phyloP scores from a whole-genome alignment of 2,329 filamentous ascomycete species.

The Curvularia eragrostidis region DNA sequence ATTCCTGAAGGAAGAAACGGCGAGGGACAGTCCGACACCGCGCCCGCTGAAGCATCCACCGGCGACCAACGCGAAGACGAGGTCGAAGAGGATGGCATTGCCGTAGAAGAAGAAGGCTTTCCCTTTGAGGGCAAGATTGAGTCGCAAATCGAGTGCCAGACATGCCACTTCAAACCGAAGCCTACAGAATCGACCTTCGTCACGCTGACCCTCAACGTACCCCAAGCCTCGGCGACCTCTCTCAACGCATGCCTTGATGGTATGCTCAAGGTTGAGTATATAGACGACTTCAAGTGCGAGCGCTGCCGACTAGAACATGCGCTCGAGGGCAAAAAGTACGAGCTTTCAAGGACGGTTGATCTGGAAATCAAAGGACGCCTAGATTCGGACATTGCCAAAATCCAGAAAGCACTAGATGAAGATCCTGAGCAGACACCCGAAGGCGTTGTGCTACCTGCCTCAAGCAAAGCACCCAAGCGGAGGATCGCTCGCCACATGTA shows the following conservation, averaged over 20 bases:
- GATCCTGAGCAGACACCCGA: constrained; percentile 81
- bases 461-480: constrained; percentile 76
- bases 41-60: constrained; percentile 26
- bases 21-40: constrained; percentile 33
- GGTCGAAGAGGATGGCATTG: constrained; percentile 20
- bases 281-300: constrained; percentile 97
- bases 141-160: constrained; percentile 93
- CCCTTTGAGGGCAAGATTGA: constrained; percentile 91
- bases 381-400: constrained; percentile 66
- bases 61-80: constrained; percentile 45
- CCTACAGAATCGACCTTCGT: constrained; percentile 86
- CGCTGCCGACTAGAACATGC: constrained; percentile 88
- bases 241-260: constrained; percentile 90
- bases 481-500: constrained; percentile 87
- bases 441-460: constrained; percentile 76
- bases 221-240: constrained; percentile 77
- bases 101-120: constrained; percentile 71
- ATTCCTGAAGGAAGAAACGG: constrained; percentile 33
- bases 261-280: constrained; percentile 92
- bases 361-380: constrained; percentile 56
- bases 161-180: constrained; percentile 87
- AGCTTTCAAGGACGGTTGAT: constrained; percentile 57
- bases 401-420: constrained; percentile 73
- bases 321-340: constrained; percentile 66
- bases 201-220: constrained; percentile 89